A percentile compares a stretch with the other conserved stretches of the same genome.
Conservation (phyloP, 805 yeast genomes). For the Cyberlindnera mrakii region DNA sequence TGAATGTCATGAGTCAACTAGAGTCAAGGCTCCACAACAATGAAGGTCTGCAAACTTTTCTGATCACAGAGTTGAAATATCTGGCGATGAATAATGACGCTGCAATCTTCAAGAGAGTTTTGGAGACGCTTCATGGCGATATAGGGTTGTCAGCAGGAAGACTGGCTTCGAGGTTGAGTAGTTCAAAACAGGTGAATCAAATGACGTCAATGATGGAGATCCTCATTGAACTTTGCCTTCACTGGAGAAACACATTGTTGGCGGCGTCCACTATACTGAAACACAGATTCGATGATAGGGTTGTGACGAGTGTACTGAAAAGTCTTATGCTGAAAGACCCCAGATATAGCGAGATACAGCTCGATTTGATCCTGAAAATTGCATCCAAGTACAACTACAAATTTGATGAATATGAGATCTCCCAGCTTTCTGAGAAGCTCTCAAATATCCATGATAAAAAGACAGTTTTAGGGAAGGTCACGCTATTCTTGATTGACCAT, state of each 20-base stretch:
- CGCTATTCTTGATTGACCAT: conserved; percentile 8
- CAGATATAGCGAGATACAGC: conserved; percentile 13
- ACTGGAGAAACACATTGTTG: conserved; percentile 9
- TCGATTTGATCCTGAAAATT: conserved; percentile 15
- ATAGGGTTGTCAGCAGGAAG: conserved; percentile 4
- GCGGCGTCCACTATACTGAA: conserved; percentile 7
- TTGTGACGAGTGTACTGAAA: conserved; percentile 4
- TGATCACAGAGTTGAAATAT: neutral
- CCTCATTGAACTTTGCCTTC: conserved; percentile 4
- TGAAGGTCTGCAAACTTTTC: neutral
- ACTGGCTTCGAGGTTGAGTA: conserved; percentile 3
- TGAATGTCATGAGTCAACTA: neutral
- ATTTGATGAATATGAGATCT: conserved; percentile 11
- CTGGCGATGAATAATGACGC: neutral
- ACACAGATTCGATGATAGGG: neutral
- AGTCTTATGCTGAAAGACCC: conserved; percentile 17
- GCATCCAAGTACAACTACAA: conserved; percentile 4
- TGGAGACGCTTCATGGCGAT: neutral
- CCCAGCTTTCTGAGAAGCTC: conserved; percentile 12
- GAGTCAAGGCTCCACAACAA: neutral
- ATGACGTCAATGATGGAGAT: conserved; percentile 3
- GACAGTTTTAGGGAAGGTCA: conserved; percentile 4
- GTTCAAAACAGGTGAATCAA: neutral
- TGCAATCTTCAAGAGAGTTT: neutral
- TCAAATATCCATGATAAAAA: conserved; percentile 3